These are phyloP conservation scores for Taxillus chinensis DNA, from an alignment of 164 flowering plant species.

Conservation along the genomic window DNA sequence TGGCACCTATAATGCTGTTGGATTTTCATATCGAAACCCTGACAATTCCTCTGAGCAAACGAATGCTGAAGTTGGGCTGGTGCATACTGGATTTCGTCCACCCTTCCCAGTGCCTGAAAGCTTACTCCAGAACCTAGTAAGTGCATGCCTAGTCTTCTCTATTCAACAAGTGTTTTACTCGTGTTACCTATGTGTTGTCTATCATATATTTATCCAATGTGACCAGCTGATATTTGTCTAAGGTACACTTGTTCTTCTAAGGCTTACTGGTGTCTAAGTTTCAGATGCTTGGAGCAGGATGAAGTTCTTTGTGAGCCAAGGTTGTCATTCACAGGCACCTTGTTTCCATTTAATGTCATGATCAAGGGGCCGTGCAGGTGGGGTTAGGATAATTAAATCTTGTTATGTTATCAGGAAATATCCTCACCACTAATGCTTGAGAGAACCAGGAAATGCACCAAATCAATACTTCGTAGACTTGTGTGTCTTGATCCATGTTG, in stretches of 20 bases:
- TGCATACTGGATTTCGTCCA: constrained; percentile 43
- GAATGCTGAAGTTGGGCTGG: constrained; percentile 26
- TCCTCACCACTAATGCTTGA: constrained; percentile 23
- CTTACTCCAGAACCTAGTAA: constrained; percentile 61
- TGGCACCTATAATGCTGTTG: constrained; percentile 47
- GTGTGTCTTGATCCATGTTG: constrained; percentile 34
- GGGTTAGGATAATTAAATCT: constrained; percentile 65
- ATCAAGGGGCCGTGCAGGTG: constrained; percentile 81
- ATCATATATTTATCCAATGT: constrained; percentile 26
- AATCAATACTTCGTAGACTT: constrained; percentile 28
- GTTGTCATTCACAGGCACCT: constrained; percentile 67
- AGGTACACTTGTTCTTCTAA: constrained; percentile 62
- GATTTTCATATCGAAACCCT: constrained; percentile 61
- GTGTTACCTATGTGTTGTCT: constrained; percentile 11
- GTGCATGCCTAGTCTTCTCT: constrained; percentile 14
- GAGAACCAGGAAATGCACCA: constrained; percentile 24
- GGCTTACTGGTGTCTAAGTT: constrained; percentile 91
- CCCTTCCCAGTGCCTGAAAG: constrained; percentile 77
- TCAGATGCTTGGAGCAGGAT: constrained; percentile 94
- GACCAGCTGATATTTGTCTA: constrained; percentile 34
- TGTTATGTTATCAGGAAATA: constrained; percentile 20
- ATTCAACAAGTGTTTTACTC: constrained; percentile 1
- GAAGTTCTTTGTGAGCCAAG: constrained; percentile 54
- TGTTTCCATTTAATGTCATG: constrained; percentile 70
- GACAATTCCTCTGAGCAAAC: constrained; percentile 29